Evolutionary conservation across 2,329 filamentous ascomycete genomes (phyloP).

Genomic region (Alternaria consortialis): DNA sequence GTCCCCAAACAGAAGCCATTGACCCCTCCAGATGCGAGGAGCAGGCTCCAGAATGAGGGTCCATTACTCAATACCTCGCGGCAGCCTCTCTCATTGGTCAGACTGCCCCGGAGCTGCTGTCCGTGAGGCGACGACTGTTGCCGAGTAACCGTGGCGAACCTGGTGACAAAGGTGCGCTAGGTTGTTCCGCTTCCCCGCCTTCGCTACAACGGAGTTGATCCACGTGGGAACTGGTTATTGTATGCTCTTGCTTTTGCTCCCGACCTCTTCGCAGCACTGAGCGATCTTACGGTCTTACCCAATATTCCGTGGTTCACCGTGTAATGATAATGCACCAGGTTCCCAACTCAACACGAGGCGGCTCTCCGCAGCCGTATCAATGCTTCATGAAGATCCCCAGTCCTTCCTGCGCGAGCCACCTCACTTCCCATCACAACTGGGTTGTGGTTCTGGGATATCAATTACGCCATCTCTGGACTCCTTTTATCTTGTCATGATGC

Average conservation of each 20-base stretch:
- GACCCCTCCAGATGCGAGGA: conserved; percentile 1
- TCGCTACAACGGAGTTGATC: conserved; percentile 12
- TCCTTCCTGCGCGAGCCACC: not conserved
- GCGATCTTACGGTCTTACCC: not conserved
- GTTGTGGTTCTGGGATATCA: not conserved
- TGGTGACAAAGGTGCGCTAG: conserved; percentile 2
- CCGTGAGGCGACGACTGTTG: conserved; percentile 13
- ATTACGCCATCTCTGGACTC: not conserved
- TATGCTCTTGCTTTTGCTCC: not conserved
- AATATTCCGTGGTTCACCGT: not conserved
- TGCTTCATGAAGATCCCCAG: conserved; percentile 1
- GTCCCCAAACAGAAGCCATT: not conserved
- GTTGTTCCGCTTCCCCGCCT: conserved; percentile 15
- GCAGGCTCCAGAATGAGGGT: conserved; percentile 7
- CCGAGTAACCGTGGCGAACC: not conserved
- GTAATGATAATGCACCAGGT: not conserved
- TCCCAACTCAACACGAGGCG: not conserved
- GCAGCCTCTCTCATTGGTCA: not conserved
- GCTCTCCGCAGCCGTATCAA: conserved; percentile 6
- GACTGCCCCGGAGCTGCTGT: not conserved
- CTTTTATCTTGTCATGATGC: not conserved
- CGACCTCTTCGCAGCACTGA: not conserved
- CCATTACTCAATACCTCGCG: not conserved
- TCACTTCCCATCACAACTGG: not conserved
- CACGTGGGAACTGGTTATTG: conserved; percentile 13